Conservation (phyloP, 495 filamentous ascomycete genomes). For the Xeromyces bisporus region DNA sequence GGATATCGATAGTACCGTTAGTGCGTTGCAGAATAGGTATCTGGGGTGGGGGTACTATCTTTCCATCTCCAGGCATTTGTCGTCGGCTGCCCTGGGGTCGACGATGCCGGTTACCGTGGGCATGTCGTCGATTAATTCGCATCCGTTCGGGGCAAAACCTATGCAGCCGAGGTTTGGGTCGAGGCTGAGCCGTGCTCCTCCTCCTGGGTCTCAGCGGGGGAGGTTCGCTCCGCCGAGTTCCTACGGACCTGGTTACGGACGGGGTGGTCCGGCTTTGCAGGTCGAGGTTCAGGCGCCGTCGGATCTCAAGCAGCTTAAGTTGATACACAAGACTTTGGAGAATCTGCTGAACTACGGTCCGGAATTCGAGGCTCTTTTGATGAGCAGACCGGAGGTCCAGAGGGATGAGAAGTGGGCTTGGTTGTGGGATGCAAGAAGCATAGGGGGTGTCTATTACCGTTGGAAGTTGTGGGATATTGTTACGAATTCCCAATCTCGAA, state of each 20-base stretch:
- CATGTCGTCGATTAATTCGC: slow-evolving; percentile 34
- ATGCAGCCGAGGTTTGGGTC: slow-evolving; percentile 30
- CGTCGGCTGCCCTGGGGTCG: slow-evolving; percentile 55
- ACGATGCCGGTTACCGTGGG: slow-evolving; percentile 32
- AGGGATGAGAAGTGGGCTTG: slow-evolving; percentile 80
- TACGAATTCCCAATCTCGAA: slow-evolving; percentile 27
- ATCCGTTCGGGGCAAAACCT: slow-evolving; percentile 74
- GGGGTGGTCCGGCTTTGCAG: slow-evolving; percentile 34
- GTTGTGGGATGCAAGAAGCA: slow-evolving; percentile 75
- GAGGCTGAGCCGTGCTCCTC: slow-evolving; percentile 37
- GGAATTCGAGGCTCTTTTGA: slow-evolving; percentile 84
- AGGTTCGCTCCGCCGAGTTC: slow-evolving; percentile 70
- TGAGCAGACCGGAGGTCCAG: slow-evolving; percentile 67
- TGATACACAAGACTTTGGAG: slow-evolving; percentile 84
- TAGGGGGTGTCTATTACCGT: slow-evolving; percentile 70
- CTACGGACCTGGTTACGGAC: slow-evolving; percentile 32
- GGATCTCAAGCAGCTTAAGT: slow-evolving; percentile 60
- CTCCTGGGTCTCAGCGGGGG: slow-evolving; percentile 44
- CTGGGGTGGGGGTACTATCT: slow-evolving; percentile 79
- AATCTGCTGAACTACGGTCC: slow-evolving; percentile 58
- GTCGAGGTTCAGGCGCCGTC: slow-evolving; percentile 61
- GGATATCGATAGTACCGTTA: slow-evolving; percentile 71
- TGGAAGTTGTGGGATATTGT: slow-evolving; percentile 80
- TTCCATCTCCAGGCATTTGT: slow-evolving; percentile 63
- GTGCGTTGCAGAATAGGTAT: slow-evolving; percentile 66